Evolutionary conservation across 1,139 yeast species (phyloP).

Genomic region (Sugiyamaella paludigena): DNA sequence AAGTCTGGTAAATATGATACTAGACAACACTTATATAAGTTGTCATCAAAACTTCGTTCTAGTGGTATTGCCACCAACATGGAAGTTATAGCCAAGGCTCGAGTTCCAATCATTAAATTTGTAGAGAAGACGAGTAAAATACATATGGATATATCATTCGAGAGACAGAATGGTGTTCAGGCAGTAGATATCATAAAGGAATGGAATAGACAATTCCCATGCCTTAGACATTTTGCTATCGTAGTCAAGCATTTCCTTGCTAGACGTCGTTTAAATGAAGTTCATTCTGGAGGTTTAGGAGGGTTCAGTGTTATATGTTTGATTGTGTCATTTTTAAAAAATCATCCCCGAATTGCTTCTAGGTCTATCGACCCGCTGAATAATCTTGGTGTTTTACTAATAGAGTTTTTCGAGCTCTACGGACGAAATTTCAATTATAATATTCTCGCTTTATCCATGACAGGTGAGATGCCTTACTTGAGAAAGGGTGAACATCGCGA

Average conservation of each 20-base stretch:
- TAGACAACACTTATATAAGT: conserved; percentile 65
- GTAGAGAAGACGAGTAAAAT: conserved; percentile 70
- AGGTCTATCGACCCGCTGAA: conserved; percentile 64
- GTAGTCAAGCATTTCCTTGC: conserved; percentile 84
- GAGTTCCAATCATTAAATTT: conserved; percentile 94
- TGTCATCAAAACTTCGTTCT: conserved; percentile 67
- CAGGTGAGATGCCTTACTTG: conserved; percentile 51
- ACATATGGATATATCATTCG: conserved; percentile 90
- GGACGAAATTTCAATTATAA: conserved; percentile 92
- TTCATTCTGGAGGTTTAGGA: conserved; percentile 95
- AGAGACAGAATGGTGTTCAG: conserved; percentile 76
- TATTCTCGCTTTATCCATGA: conserved; percentile 49
- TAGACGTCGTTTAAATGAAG: conserved; percentile 78
- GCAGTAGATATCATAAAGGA: conserved; percentile 78
- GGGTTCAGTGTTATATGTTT: conserved; percentile 90
- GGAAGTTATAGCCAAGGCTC: conserved; percentile 86
- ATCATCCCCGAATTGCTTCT: conserved; percentile 74
- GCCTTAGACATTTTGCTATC: conserved; percentile 78
- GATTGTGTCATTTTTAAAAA: conserved; percentile 73
- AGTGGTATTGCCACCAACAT: conserved; percentile 65
- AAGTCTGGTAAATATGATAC: conserved; percentile 62
- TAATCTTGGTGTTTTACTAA: conserved; percentile 81
- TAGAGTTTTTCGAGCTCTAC: conserved; percentile 93
- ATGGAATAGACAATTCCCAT: conserved; percentile 77
- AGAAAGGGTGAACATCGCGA: conserved; percentile 55